phyloP scores from a whole-genome alignment of 345 rosid species.

The Psidium friedrichsthalianum region DNA sequence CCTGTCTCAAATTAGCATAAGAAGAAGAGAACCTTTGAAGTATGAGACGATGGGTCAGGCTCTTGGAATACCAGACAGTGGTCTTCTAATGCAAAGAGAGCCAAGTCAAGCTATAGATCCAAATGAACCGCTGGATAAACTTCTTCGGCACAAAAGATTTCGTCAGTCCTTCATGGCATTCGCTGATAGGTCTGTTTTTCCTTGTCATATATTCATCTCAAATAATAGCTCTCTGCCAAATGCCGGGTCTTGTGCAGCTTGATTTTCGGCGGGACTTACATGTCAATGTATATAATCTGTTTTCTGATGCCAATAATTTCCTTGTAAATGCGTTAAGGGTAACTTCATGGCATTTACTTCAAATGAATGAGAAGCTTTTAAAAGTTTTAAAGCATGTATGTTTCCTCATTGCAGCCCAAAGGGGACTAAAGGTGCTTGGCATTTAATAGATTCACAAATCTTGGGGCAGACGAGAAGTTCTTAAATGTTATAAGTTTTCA shows the following conservation, averaged over 20 bases:
- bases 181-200: constrained; percentile 61
- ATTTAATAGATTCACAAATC: neutral
- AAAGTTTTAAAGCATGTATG: neutral
- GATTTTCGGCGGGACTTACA: neutral
- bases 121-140: constrained; percentile 72
- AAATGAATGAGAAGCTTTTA: neutral
- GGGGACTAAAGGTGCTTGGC: neutral
- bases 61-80: constrained; percentile 83
- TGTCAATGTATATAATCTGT: neutral
- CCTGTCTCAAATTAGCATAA: constrained; percentile 75
- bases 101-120: constrained; percentile 35
- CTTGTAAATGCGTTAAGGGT: neutral
- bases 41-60: constrained; percentile 80
- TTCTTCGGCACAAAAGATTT: constrained; percentile 63
- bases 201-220: neutral
- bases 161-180: constrained; percentile 83
- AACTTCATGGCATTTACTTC: neutral
- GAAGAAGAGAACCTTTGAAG: constrained; percentile 45
- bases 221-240: neutral
- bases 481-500: neutral
- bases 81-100: constrained; percentile 47
- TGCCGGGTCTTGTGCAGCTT: neutral
- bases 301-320: neutral
- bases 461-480: neutral
- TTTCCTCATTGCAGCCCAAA: neutral